Percentiles rank a stretch among this genome's conserved stretches.
These are phyloP conservation scores for Hypericum perforatum DNA, from an alignment of 345 rosid genomes.

Conservation along the genomic window DNA sequence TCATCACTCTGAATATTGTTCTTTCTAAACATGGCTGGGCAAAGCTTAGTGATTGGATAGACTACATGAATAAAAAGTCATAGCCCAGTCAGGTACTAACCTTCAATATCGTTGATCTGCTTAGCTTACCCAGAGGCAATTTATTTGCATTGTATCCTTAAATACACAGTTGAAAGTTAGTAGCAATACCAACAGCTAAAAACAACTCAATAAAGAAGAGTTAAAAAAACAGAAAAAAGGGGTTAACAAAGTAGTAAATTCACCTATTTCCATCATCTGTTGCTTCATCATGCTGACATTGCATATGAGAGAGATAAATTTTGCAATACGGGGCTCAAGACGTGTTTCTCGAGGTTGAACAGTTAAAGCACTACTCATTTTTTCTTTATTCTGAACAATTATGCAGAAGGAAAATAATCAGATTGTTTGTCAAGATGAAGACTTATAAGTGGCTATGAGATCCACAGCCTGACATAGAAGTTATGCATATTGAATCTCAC, in stretches of 20 bases:
- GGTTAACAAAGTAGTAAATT: not conserved
- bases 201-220: not conserved
- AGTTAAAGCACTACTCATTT: conserved; percentile 23
- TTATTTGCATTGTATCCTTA: conserved; percentile 77
- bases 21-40: no score
- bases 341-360: conserved; percentile 53
- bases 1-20: no score
- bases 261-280: conserved; percentile 95
- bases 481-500: no score
- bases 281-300: conserved; percentile 84
- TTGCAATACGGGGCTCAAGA: conserved; percentile 58
- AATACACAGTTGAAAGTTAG: not conserved
- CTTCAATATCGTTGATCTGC: conserved; percentile 66
- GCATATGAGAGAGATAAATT: conserved; percentile 76
- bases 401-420: no score
- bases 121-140: conserved; percentile 88
- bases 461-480: no score
- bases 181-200: not conserved
- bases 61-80: not conserved
- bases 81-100: conserved; percentile 13
- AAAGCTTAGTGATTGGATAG: no score
- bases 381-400: conserved; percentile 32
- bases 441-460: no score
- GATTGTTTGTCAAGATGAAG: no score
- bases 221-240: not conserved